Evolutionary conservation across 1,284 basidiomycete genomes (phyloP).

Genomic region (Marasmius fiardii): DNA sequence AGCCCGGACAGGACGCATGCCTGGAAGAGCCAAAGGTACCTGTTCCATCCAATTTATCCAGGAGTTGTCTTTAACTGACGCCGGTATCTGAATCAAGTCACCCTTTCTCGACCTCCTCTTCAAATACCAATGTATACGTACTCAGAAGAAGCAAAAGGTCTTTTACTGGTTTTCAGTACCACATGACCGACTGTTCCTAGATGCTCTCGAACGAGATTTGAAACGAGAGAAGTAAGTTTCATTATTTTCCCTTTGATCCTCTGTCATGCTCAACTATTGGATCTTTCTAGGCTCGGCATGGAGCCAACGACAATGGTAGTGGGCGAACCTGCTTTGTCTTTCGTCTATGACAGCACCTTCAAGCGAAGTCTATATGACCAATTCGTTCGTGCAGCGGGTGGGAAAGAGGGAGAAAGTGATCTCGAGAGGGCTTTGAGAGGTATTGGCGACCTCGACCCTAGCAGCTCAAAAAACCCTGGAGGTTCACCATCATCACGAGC

Average conservation of each 20-base stretch:
- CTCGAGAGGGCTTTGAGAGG: slow-evolving; percentile 45
- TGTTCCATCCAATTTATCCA: slow-evolving; percentile 7
- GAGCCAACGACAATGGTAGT: slow-evolving; percentile 73
- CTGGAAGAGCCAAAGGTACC: slow-evolving; percentile 89
- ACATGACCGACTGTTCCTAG: slow-evolving; percentile 92
- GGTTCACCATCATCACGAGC: slow-evolving; percentile 12
- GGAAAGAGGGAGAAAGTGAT: slow-evolving; percentile 55
- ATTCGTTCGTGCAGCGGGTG: slow-evolving; percentile 59
- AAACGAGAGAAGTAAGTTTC: slow-evolving; percentile 72
- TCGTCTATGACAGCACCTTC: slow-evolving; percentile 70
- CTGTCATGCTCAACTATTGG: not conserved
- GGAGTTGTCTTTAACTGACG: slow-evolving; percentile 8
- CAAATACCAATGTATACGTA: slow-evolving; percentile 93
- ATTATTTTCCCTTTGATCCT: not conserved
- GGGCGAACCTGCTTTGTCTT: slow-evolving; percentile 76
- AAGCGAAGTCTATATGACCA: slow-evolving; percentile 86
- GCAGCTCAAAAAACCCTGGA: slow-evolving; percentile 5
- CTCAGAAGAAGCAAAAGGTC: slow-evolving; percentile 94
- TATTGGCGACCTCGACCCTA: slow-evolving; percentile 15
- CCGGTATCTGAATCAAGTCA: slow-evolving; percentile 45
- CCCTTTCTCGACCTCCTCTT: slow-evolving; percentile 90
- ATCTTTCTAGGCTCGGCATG: slow-evolving; percentile 49
- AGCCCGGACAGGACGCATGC: slow-evolving; percentile 86
- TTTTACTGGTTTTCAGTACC: slow-evolving; percentile 88
- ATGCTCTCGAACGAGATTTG: slow-evolving; percentile 89